Evolutionary conservation across 1,139 yeast species (phyloP).

Genomic region (Cylindricascospora bacillispora): DNA sequence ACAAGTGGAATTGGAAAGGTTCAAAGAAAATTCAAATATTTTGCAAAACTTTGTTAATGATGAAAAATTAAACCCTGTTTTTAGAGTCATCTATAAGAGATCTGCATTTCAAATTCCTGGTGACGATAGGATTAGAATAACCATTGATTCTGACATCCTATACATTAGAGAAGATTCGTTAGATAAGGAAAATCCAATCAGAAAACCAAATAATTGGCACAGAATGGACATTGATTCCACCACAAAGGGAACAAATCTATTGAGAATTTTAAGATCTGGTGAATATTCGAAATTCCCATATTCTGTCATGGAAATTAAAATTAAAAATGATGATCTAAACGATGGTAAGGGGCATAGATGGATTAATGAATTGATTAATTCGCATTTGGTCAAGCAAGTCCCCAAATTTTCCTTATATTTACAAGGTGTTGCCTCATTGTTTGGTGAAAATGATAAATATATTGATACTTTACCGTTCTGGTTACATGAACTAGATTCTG

Average conservation of each 20-base stretch:
- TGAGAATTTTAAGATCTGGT: slow-evolving; percentile 67
- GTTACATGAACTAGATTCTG: slow-evolving; percentile 82
- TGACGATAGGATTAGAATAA: slow-evolving; percentile 79
- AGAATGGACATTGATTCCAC: slow-evolving; percentile 79
- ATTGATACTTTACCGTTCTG: slow-evolving; percentile 87
- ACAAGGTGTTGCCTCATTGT: slow-evolving; percentile 82
- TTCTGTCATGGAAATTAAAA: slow-evolving; percentile 81
- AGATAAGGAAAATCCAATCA: slow-evolving; percentile 72
- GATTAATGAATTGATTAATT: slow-evolving; percentile 76
- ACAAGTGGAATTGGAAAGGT: slow-evolving; percentile 37
- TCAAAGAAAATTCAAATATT: slow-evolving; percentile 42
- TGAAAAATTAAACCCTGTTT: slow-evolving; percentile 64
- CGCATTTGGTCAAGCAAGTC: slow-evolving; percentile 79
- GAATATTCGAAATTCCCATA: slow-evolving; percentile 82
- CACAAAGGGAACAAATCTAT: slow-evolving; percentile 54
- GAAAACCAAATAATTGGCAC: slow-evolving; percentile 87
- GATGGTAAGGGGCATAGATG: slow-evolving; percentile 42
- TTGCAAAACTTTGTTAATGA: slow-evolving; percentile 53
- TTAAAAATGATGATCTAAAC: slow-evolving; percentile 25
- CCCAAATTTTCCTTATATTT: slow-evolving; percentile 84
- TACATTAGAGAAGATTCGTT: slow-evolving; percentile 87
- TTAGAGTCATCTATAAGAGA: slow-evolving; percentile 79
- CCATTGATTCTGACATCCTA: slow-evolving; percentile 76
- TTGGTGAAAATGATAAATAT: slow-evolving; percentile 60
- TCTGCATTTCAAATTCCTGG: slow-evolving; percentile 98